Base-by-base conservation (phyloP, 805 yeast species). In the Nakazawaea ambrosiae region DNA sequence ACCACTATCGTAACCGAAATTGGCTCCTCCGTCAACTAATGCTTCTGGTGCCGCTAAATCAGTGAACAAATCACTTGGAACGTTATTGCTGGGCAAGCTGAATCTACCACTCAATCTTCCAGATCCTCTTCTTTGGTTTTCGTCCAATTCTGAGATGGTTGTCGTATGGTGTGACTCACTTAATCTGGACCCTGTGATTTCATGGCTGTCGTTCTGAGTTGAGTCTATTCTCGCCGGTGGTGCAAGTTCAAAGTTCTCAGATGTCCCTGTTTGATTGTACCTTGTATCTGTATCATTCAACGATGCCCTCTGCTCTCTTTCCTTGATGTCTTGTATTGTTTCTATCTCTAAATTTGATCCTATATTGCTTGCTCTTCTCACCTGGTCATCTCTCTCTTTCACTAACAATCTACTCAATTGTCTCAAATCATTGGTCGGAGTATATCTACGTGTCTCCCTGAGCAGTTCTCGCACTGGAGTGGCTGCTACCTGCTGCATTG, bases 361-460 rank as follows among this genome's bases (percentile, higher is more conserved):
- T n/a, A n/a, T n/a, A n/a, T n/a, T n/a, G n/a, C n/a, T n/a, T n/a
- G n/a, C n/a, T n/a, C n/a, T n/a, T 22, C 10, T 22, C 24, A 10
- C 10, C 24, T 22, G 10, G 10, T 22, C 24, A 4, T 47, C 48
- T 34, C 48, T 51, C 31, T 52, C 56, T 18, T 39, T 27, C 4
- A 51, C 45, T 12, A 60, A 45, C n/a, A 60, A 40, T 38, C 55
- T 46, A 6, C 61, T 61, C 11, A 60, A 42, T 32, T 48, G 16
- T 43, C 49, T 26, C 32, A 60, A 43, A 37, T 60, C 65, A 14
- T 43, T 45, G 10, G 53, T 33, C 2, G 65, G 65, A 6, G 62
- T 54, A 30, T 59, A 60, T 10, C 57, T 36, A 18, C 41, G 45
- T 12, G 40, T 37, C 19, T 40, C 44, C 12, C 40, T n/a, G 9